Evolutionary conservation across 306 rosid species (phyloP).

Genomic region (Quercus aquifolioides): DNA sequence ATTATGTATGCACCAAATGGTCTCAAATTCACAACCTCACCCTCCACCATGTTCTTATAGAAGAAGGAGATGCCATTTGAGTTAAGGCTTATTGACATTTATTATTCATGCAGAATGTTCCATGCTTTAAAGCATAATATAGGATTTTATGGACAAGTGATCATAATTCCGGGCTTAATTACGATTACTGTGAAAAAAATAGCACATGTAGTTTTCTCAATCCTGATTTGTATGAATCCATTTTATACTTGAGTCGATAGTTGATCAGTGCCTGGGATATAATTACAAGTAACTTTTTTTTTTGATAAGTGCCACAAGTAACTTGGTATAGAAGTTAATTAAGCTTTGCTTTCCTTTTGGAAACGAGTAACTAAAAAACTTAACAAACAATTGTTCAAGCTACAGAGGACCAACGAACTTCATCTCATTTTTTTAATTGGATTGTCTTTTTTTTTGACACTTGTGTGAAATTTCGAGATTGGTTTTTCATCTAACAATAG

Average conservation of each 20-base stretch:
- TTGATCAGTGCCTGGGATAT: neutral
- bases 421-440: neutral
- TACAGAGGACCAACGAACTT: neutral
- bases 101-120: neutral
- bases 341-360: neutral
- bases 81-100: neutral
- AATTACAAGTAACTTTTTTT: neutral
- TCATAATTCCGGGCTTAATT: neutral
- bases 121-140: neutral
- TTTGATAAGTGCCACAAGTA: no score
- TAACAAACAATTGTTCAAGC: neutral
- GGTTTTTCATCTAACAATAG: conserved; percentile 14
- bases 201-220: neutral
- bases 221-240: neutral
- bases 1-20: no score
- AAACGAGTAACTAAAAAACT: neutral
- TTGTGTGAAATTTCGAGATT: neutral
- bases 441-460: neutral
- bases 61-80: neutral
- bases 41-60: neutral
- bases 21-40: no score
- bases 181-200: neutral
- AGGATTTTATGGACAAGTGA: neutral
- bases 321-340: neutral
- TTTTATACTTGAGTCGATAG: neutral